phyloP scores from a whole-genome alignment of 2,329 filamentous ascomycete genomes.

The Exophiala xenobiotica region DNA sequence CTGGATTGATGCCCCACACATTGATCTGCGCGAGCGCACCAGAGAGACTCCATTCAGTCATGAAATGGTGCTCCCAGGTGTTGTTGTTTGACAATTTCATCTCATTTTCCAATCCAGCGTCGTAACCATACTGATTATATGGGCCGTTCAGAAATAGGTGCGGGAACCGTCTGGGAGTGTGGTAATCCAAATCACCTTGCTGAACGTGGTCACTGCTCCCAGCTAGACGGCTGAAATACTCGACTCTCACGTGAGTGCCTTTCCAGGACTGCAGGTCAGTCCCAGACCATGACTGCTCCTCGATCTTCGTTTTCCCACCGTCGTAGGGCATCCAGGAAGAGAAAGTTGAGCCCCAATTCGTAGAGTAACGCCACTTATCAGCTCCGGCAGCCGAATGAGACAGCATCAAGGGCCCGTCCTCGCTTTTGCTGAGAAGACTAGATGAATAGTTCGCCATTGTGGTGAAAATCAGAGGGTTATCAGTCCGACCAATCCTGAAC shows the following conservation, averaged over 20 bases:
- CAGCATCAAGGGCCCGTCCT: slow-evolving; percentile 48
- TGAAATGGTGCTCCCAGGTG: slow-evolving; percentile 60
- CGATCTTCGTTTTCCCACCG: slow-evolving; percentile 52
- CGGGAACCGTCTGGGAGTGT: slow-evolving; percentile 53
- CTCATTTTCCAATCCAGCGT: slow-evolving; percentile 56
- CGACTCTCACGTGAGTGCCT: slow-evolving; percentile 61
- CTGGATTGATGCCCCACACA: slow-evolving; percentile 65
- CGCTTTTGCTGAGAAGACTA: slow-evolving; percentile 47
- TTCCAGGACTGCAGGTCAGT: slow-evolving; percentile 58
- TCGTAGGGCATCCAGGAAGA: slow-evolving; percentile 58
- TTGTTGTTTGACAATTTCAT: slow-evolving; percentile 52
- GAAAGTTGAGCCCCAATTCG: slow-evolving; percentile 61
- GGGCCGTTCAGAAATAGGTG: slow-evolving; percentile 63
- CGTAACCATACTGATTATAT: slow-evolving; percentile 65
- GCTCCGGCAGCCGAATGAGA: slow-evolving; percentile 62
- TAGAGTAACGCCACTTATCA: slow-evolving; percentile 61
- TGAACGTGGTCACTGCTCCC: slow-evolving; percentile 62
- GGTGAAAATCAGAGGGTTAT: slow-evolving; percentile 62
- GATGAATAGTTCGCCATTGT: slow-evolving; percentile 58
- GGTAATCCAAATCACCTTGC: slow-evolving; percentile 54
- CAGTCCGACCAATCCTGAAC: slow-evolving; percentile 56
- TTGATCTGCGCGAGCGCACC: slow-evolving; percentile 63
- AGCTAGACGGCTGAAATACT: slow-evolving; percentile 61
- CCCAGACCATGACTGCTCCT: slow-evolving; percentile 57
- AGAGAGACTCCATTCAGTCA: slow-evolving; percentile 55